Evolutionary conservation across 2,329 filamentous ascomycete species (phyloP).

Genomic region (Fusarium caatingaense): DNA sequence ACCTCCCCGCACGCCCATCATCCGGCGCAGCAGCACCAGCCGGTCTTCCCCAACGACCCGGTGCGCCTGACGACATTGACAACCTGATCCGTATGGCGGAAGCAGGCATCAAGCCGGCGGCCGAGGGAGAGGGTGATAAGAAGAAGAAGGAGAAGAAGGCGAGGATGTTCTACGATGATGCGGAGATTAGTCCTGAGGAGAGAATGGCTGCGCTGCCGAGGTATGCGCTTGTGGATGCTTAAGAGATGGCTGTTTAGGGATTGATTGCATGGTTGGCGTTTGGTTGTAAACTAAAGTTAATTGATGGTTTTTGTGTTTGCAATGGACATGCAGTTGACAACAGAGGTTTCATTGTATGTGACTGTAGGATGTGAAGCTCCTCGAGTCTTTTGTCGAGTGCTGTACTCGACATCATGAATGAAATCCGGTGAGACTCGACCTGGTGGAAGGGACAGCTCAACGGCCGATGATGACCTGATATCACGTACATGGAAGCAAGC

Average conservation of each 20-base stretch:
- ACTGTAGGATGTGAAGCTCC: neutral
- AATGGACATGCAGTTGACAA: neutral
- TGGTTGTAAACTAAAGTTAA: constrained; percentile 44
- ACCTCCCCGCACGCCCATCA: constrained; percentile 59
- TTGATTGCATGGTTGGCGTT: constrained; percentile 46
- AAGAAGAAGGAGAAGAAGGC: constrained; percentile 77
- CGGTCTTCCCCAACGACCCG: constrained; percentile 59
- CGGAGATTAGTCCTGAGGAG: constrained; percentile 86
- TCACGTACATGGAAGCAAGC: neutral
- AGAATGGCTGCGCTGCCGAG: constrained; percentile 82
- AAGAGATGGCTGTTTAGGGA: constrained; percentile 8
- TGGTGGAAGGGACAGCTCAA: neutral
- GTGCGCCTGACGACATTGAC: constrained; percentile 68
- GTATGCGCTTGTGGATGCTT: constrained; percentile 69
- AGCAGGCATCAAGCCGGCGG: constrained; percentile 65
- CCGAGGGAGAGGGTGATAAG: constrained; percentile 61
- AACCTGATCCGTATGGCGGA: constrained; percentile 73
- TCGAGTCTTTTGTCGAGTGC: neutral
- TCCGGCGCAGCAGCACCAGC: constrained; percentile 51
- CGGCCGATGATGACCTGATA: neutral
- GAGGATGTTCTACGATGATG: constrained; percentile 84
- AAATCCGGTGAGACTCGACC: neutral
- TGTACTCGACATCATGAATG: neutral
- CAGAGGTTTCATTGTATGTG: neutral
- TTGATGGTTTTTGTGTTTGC: constrained; percentile 37